phyloP scores from a whole-genome alignment of 345 rosid species.

The Eucalyptus cloeziana region DNA sequence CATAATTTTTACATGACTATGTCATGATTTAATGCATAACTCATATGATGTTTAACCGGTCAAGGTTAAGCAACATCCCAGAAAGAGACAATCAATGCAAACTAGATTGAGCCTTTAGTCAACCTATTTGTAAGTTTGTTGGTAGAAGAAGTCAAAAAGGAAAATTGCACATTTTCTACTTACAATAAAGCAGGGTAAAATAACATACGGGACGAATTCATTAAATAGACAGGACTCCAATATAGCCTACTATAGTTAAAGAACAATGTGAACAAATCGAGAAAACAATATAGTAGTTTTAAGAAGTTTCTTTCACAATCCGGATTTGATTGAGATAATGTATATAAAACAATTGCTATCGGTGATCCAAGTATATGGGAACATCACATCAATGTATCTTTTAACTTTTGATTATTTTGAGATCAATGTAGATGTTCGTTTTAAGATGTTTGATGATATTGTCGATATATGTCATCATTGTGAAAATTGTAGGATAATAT shows the following conservation, averaged over 20 bases:
- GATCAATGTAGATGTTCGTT: neutral
- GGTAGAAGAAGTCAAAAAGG: neutral
- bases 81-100: too few relatives aligned
- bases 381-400: too few relatives aligned
- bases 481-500: too few relatives aligned
- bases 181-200: neutral
- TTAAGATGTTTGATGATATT: neutral
- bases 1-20: neutral
- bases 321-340: too few relatives aligned
- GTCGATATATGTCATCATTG: too few relatives aligned
- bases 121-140: neutral
- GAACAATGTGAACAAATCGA: neutral
- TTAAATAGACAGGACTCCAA: neutral
- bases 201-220: too few relatives aligned
- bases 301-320: neutral
- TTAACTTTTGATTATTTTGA: neutral
- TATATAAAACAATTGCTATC: too few relatives aligned
- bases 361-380: too few relatives aligned
- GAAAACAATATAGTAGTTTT: rapidly evolving
- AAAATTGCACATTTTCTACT: too few relatives aligned
- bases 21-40: too few relatives aligned
- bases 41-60: neutral
- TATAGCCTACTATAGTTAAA: neutral
- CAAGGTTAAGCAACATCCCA: too few relatives aligned
- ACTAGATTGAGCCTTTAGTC: neutral